Percentiles rank a stretch among this genome's conserved stretches.
These are phyloP conservation scores for Cajanus cajan DNA, from an alignment of 306 rosid species.

Conservation along the genomic window DNA sequence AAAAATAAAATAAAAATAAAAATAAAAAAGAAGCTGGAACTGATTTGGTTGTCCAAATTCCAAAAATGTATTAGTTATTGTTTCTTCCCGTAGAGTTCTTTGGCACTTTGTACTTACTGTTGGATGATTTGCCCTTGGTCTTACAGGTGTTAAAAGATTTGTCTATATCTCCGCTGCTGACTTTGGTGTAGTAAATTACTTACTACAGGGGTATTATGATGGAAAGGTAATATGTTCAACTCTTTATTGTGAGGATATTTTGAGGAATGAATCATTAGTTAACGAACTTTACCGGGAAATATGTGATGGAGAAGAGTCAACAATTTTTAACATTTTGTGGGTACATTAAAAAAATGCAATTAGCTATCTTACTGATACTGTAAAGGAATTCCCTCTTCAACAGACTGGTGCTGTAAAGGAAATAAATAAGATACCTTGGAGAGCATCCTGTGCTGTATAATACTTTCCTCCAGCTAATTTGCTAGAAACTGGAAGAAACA, in stretches of 20 bases:
- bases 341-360: neutral
- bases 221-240: slow-evolving; percentile 72
- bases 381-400: neutral
- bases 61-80: neutral
- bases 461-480: neutral
- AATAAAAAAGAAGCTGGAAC: neutral
- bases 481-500: slow-evolving; percentile 11
- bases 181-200: slow-evolving; percentile 78
- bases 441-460: neutral
- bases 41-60: neutral
- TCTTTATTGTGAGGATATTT: slow-evolving; percentile 11
- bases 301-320: neutral
- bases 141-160: slow-evolving; percentile 88
- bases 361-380: no score
- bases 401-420: neutral
- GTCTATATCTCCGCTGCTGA: slow-evolving; percentile 95
- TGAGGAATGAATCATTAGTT: slow-evolving; percentile 19
- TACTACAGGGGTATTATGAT: slow-evolving; percentile 81
- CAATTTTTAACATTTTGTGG: neutral
- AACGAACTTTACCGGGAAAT: slow-evolving; percentile 6
- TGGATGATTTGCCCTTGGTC: slow-evolving; percentile 19
- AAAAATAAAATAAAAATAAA: no score
- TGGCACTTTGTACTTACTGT: slow-evolving; percentile 4
- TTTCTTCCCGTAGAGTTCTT: neutral
- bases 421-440: neutral